A percentile compares a stretch with the other conserved stretches of the same genome.
These are phyloP conservation scores for Athelia sp. DNA, from an alignment of 1,284 basidiomycete genomes.

Conservation along the genomic window DNA sequence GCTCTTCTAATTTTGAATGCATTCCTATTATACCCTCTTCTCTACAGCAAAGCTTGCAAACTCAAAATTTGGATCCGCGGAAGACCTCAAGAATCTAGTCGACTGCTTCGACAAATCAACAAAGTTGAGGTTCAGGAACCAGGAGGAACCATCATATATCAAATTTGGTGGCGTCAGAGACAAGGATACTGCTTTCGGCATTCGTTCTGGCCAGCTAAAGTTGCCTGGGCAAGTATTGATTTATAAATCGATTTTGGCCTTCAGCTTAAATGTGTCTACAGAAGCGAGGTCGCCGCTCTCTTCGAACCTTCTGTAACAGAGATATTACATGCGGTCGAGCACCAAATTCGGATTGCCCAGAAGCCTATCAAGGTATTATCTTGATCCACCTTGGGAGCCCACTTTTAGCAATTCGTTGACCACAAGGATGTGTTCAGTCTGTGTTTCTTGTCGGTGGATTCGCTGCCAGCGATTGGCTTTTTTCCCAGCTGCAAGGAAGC, in stretches of 20 bases:
- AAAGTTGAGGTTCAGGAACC: slow-evolving; percentile 40
- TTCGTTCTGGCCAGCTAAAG: slow-evolving; percentile 41
- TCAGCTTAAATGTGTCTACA: slow-evolving; percentile 10
- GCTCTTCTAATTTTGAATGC: slow-evolving; percentile 13
- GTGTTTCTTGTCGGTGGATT: slow-evolving; percentile 41
- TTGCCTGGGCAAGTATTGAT: slow-evolving; percentile 33
- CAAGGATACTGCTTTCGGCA: slow-evolving; percentile 37
- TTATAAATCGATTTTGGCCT: not conserved
- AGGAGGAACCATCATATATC: slow-evolving; percentile 38
- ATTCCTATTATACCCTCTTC: not conserved
- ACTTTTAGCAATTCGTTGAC: slow-evolving; percentile 7
- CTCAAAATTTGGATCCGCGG: slow-evolving; percentile 22
- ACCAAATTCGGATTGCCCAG: slow-evolving; percentile 24
- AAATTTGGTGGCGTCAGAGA: slow-evolving; percentile 45
- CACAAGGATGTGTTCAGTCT: slow-evolving; percentile 20
- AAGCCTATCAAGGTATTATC: slow-evolving; percentile 28
- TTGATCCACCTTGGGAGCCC: not conserved
- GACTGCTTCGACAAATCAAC: slow-evolving; percentile 47
- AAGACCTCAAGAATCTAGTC: slow-evolving; percentile 37
- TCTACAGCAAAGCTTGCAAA: slow-evolving; percentile 24
- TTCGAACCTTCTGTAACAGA: slow-evolving; percentile 42
- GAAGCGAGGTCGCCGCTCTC: slow-evolving; percentile 34
- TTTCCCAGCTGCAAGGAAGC: slow-evolving; percentile 26
- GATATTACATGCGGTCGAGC: slow-evolving; percentile 33
- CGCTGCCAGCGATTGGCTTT: slow-evolving; percentile 47